phyloP scores from a whole-genome alignment of 1,284 basidiomycete species.

The Ceratobasidium theobromae region DNA sequence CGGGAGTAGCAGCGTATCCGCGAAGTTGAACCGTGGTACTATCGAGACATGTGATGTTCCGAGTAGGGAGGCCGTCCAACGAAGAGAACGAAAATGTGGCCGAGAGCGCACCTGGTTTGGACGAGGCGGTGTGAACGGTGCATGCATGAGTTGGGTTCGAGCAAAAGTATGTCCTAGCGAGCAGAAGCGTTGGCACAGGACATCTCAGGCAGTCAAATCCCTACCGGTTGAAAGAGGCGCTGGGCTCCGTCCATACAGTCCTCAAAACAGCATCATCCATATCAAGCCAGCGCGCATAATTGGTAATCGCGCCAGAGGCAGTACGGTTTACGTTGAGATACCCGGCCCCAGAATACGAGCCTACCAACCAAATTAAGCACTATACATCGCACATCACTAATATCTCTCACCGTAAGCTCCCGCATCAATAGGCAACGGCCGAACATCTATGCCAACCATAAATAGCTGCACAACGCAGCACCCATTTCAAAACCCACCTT shows the following conservation, averaged over 20 bases:
- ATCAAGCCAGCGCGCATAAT: conserved; percentile 67
- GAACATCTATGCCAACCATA: conserved; percentile 56
- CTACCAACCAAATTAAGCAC: conserved; percentile 44
- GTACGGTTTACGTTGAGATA: conserved; percentile 55
- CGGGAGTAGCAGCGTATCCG: conserved; percentile 54
- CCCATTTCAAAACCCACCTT: conserved; percentile 47
- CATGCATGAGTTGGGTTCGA: conserved; percentile 57
- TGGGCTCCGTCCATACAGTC: conserved; percentile 58
- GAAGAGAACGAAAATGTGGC: conserved; percentile 19
- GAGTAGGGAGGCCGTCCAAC: neutral
- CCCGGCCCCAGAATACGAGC: conserved; percentile 68
- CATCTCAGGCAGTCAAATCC: conserved; percentile 43
- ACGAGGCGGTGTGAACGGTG: conserved; percentile 24
- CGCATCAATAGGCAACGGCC: conserved; percentile 53
- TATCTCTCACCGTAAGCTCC: conserved; percentile 60
- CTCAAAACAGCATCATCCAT: conserved; percentile 60
- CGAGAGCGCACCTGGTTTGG: conserved; percentile 8
- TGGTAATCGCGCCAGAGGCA: conserved; percentile 41
- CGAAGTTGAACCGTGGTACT: conserved; percentile 57
- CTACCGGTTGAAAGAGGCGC: conserved; percentile 28
- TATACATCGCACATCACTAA: neutral
- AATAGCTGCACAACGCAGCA: neutral
- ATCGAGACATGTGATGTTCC: conserved; percentile 59
- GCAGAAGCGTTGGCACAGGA: neutral
- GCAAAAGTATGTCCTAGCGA: conserved; percentile 63